Conservation (phyloP, 805 yeast species). For the Nakazawaea siamensis region DNA sequence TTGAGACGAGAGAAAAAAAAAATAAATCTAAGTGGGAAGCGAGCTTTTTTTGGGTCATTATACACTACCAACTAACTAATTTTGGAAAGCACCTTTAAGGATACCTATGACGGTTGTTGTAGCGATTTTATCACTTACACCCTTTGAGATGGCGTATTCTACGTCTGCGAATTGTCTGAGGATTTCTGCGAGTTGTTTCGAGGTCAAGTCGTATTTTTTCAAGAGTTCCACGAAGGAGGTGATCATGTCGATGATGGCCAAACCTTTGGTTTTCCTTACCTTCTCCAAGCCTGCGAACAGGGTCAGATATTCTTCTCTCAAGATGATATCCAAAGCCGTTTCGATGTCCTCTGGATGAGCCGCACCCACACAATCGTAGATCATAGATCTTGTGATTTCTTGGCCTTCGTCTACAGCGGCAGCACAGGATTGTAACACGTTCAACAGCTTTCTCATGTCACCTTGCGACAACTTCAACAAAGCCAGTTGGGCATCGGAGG, state of each 20-base stretch:
- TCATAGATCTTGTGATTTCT: constrained; percentile 62
- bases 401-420: constrained; percentile 55
- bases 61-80: too few relatives aligned
- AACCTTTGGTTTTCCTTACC: constrained; percentile 65
- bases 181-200: constrained; percentile 52
- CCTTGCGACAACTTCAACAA: constrained; percentile 75
- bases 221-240: constrained; percentile 68
- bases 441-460: constrained; percentile 93
- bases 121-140: constrained; percentile 88
- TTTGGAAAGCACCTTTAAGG: constrained; percentile 50
- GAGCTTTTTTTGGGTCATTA: too few relatives aligned
- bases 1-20: too few relatives aligned
- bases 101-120: constrained; percentile 86
- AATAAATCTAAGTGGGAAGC: too few relatives aligned
- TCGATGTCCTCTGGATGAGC: constrained; percentile 87
- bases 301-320: constrained; percentile 85
- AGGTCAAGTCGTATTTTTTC: constrained; percentile 57
- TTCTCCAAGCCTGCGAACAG: constrained; percentile 58
- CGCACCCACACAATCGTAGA: constrained; percentile 92
- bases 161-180: constrained; percentile 73
- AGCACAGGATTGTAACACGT: constrained; percentile 89
- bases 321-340: constrained; percentile 62
- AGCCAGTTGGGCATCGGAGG: constrained; percentile 53
- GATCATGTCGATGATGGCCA: constrained; percentile 82
- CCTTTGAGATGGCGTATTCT: constrained; percentile 85